A percentile compares a stretch with the other conserved stretches of the same genome.
These are phyloP conservation scores for Noccaea caerulescens DNA, from an alignment of 345 rosid species.

Conservation along the genomic window DNA sequence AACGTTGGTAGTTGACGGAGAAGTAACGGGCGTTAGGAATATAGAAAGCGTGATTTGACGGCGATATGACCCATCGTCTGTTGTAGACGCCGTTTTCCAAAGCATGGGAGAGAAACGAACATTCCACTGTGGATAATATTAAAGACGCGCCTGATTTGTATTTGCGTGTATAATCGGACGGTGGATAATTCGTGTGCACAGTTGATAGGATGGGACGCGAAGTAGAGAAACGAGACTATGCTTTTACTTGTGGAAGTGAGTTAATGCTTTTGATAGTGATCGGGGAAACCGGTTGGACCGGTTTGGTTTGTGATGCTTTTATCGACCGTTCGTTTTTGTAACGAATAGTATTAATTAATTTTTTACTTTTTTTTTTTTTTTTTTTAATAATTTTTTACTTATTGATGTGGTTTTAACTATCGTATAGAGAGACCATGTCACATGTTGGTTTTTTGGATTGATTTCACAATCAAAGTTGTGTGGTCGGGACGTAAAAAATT, in stretches of 20 bases:
- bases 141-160: not conserved
- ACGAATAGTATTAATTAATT: not conserved
- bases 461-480: constrained; percentile 13
- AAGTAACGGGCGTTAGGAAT: constrained; percentile 64
- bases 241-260: constrained; percentile 45
- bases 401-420: not conserved
- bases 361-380: too few species aligned
- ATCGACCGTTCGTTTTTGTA: constrained; percentile 16
- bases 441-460: constrained; percentile 30
- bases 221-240: constrained; percentile 33
- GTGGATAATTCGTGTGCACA: constrained; percentile 5
- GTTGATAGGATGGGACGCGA: constrained; percentile 1
- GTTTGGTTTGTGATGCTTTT: constrained; percentile 28
- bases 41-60: constrained; percentile 27
- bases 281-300: constrained; percentile 41
- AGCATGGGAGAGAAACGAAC: constrained; percentile 1
- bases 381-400: too few species aligned
- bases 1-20: constrained; percentile 57
- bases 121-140: not conserved
- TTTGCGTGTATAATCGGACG: constrained; percentile 25
- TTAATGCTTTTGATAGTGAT: constrained; percentile 45
- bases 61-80: constrained; percentile 33
- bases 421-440: constrained; percentile 40
- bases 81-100: constrained; percentile 39
- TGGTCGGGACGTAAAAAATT: not conserved